Conservation (phyloP, 345 rosid species). For the Erodium maritimum region DNA sequence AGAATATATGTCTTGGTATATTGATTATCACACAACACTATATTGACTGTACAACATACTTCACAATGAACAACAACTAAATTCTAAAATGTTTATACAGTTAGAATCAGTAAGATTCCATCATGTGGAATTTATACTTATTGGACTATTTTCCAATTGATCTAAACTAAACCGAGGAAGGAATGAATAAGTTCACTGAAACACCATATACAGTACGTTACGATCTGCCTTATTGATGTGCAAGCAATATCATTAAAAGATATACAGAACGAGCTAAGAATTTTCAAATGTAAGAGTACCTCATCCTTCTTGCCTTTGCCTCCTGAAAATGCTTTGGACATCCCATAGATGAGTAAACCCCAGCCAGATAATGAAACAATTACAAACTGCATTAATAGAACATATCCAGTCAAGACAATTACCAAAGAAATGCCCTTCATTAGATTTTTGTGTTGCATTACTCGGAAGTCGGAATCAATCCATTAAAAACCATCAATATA, state of each 20-base stretch:
- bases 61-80: no score
- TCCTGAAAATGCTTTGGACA: conserved; percentile 36
- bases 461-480: neutral
- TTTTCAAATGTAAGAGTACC: conserved; percentile 18
- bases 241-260: no score
- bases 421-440: neutral
- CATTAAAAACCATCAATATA: no score
- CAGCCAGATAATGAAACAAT: conserved; percentile 54
- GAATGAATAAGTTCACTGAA: no score
- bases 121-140: no score
- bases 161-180: no score
- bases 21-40: no score
- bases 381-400: conserved; percentile 41
- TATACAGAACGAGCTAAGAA: neutral
- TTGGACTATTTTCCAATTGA: no score
- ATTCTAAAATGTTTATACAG: no score
- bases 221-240: neutral
- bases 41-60: no score
- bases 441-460: neutral
- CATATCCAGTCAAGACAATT: conserved; percentile 2
- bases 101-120: no score
- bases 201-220: neutral
- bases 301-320: conserved; percentile 39
- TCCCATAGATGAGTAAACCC: conserved; percentile 44
- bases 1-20: no score